Percentiles rank a stretch among this genome's conserved stretches.
Conservation (phyloP, 352 stramenopile genomes). For the Globisporangium cystogenes region DNA sequence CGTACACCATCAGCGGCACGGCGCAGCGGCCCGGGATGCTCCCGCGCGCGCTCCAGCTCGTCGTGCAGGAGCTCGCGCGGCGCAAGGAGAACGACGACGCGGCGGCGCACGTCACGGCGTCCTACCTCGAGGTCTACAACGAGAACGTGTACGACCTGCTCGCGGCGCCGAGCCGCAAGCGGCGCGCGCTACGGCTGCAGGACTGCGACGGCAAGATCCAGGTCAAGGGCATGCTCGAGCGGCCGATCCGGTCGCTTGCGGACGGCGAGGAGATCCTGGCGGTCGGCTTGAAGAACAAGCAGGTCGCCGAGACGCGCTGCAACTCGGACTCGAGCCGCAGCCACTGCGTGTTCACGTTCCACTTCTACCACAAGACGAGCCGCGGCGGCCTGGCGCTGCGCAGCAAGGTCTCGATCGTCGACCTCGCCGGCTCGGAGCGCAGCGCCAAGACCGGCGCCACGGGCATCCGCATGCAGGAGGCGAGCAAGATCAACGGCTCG, state of each 20-base stretch:
- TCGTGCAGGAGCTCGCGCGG: constrained; percentile 60
- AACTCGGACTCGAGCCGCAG: constrained; percentile 90
- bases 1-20: constrained; percentile 95
- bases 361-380: constrained; percentile 46
- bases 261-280: constrained; percentile 75
- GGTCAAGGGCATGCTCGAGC: constrained; percentile 75
- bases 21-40: constrained; percentile 73
- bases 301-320: constrained; percentile 85
- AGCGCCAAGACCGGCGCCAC: constrained; percentile 75
- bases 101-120: constrained; percentile 67
- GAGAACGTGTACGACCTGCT: constrained; percentile 97
- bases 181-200: constrained; percentile 62
- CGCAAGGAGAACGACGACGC: constrained; percentile 39
- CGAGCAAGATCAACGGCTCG: constrained; percentile 97
- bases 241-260: constrained; percentile 44
- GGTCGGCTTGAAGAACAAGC: constrained; percentile 58
- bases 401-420: constrained; percentile 91
- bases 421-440: constrained; percentile 88
- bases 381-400: constrained; percentile 14
- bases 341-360: constrained; percentile 89
- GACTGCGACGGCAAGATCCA: constrained; percentile 87
- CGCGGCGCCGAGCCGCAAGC: constrained; percentile 43
- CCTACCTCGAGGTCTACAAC: constrained; percentile 99
- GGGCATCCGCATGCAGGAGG: constrained; percentile 92
- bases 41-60: constrained; percentile 64